These are phyloP conservation scores for Dictyophora rubrovolvata DNA, from an alignment of 768 basidiomycete genomes.

Conservation along the genomic window DNA sequence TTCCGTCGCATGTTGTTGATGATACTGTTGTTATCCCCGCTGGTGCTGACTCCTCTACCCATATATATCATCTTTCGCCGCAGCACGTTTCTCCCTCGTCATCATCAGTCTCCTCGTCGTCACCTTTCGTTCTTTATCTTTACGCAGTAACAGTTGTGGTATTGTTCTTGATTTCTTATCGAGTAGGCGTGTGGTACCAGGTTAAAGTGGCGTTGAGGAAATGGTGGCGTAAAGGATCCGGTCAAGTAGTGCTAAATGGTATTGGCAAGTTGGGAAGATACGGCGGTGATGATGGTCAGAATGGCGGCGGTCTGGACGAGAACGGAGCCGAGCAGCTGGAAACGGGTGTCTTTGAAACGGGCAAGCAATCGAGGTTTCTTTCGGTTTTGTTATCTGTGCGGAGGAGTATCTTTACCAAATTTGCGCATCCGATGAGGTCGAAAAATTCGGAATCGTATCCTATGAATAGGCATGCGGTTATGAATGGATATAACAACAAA, in stretches of 20 bases:
- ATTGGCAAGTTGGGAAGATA: background rate
- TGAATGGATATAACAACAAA: background rate
- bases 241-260: background rate
- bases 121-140: slow-evolving; percentile 7
- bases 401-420: background rate
- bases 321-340: background rate
- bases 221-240: background rate
- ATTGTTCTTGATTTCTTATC: slow-evolving; percentile 4
- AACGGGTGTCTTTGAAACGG: background rate
- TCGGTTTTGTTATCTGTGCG: background rate
- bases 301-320: background rate
- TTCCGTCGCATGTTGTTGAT: slow-evolving; percentile 54
- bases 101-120: slow-evolving; percentile 10
- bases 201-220: background rate
- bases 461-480: background rate
- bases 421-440: background rate
- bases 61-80: background rate
- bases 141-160: background rate
- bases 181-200: slow-evolving; percentile 1
- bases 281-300: background rate
- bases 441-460: background rate
- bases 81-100: background rate
- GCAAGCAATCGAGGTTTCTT: background rate
- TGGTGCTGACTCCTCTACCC: slow-evolving; percentile 52
- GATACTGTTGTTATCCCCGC: slow-evolving; percentile 52